phyloP scores from a whole-genome alignment of 139 green algal species.

The Ettlia oleoabundans region DNA sequence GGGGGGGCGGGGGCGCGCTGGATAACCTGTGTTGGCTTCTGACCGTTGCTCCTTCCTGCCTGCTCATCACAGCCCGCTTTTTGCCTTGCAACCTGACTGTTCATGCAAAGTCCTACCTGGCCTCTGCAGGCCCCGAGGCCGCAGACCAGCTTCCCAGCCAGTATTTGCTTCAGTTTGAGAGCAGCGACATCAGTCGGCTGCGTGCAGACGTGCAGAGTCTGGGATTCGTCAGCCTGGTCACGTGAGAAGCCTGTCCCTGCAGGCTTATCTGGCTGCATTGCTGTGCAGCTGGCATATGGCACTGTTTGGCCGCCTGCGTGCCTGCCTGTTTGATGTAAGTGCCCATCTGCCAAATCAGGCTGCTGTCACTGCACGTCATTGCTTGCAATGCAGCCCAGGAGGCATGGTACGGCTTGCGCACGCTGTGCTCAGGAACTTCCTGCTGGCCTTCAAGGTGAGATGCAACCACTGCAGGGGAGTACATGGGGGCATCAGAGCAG shows the following conservation, averaged over 20 bases:
- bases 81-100: too few relatives aligned
- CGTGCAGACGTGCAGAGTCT: constrained; percentile 65
- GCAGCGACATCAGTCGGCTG: constrained; percentile 73
- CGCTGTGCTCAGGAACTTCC: constrained; percentile 53
- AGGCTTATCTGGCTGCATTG: neutral
- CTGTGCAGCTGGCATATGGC: neutral
- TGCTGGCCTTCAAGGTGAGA: constrained; percentile 62
- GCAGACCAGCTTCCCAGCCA: constrained; percentile 13
- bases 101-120: too few relatives aligned
- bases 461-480: too few relatives aligned
- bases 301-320: neutral
- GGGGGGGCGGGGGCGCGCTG: too few relatives aligned
- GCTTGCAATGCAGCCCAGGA: constrained; percentile 53
- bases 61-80: too few relatives aligned
- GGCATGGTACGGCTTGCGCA: constrained; percentile 68
- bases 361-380: too few relatives aligned
- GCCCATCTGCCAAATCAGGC: neutral
- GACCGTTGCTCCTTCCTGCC: too few relatives aligned
- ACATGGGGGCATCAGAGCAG: too few relatives aligned
- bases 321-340: neutral
- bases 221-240: constrained; percentile 57
- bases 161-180: constrained; percentile 69
- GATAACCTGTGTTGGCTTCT: too few relatives aligned
- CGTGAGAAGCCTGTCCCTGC: neutral
- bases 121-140: neutral